Evolutionary conservation across 148 eudicot species (phyloP), one percentile per base, ranked within the genome.

Genomic region (Nepenthes mirabilis): DNA sequence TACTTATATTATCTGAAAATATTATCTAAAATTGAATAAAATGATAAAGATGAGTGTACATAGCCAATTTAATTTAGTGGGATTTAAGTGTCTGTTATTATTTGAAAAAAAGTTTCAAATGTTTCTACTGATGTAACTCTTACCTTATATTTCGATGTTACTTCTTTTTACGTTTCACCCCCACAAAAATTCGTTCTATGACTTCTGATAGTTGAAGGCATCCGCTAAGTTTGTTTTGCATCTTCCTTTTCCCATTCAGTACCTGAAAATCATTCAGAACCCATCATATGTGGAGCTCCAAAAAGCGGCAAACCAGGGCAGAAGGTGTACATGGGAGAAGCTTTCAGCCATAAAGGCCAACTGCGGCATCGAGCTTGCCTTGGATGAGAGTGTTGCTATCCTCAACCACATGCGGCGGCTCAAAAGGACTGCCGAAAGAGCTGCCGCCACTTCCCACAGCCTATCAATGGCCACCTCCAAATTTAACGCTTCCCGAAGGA

Each of bases 241-340:
- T 23, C 36, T 45, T 35, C 32, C 37, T 56, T 43, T 64, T 45
- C 34, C 5, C 33, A 34, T 70, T 33, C 82, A 93, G 99, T 83
- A 82, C 64, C 77, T 89, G 6, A 93, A 86, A 72, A 84, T 93
- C 58, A 89, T 93, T 69, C 91, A 82, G 77, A 93, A 93, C 54
- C 99, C 99, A 9, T 83, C 99, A 34, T 73, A 75, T 57, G 63
- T 69, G 65, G 97, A 94, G 72, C 84, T 94, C 33, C 97, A 94
- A 64, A 94, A 94, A 72, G 83, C 99, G 11, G 89, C 95, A 9
- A 86, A 89, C 70, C 99, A 94, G 68, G 99, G 99, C 3, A 79
- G 99, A 67, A 80, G 96, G 59, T 80, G 99, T 78, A 86, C 90
- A 2, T 94, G 99, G 99, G 99, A 94, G 77, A 94, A 94, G 75